A percentile compares a stretch with the other conserved stretches of the same genome.
These are phyloP conservation scores for Trichoderma atroviride DNA, from an alignment of 2,329 filamentous ascomycete species.

Conservation along the genomic window DNA sequence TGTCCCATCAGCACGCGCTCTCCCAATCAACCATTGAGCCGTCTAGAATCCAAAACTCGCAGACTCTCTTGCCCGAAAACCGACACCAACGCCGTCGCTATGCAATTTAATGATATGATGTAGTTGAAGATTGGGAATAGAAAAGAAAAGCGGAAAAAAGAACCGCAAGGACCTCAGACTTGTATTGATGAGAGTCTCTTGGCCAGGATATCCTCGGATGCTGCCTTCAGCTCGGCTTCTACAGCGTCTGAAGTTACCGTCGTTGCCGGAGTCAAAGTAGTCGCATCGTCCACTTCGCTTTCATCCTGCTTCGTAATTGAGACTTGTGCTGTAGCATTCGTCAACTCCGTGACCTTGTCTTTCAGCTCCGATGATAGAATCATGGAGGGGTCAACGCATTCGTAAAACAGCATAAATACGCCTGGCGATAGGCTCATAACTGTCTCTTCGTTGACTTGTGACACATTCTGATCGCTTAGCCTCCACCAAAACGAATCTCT, in stretches of 20 bases:
- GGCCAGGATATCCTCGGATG: neutral
- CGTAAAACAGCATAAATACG: conserved; percentile 98
- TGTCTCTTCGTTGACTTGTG: conserved; percentile 69
- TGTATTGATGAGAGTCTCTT: neutral
- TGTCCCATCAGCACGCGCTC: neutral
- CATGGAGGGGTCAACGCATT: conserved; percentile 63
- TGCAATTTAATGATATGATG: conserved; percentile 27
- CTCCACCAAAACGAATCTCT: conserved; percentile 72
- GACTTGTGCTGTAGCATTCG: conserved; percentile 24
- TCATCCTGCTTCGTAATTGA: conserved; percentile 2
- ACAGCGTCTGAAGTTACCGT: neutral
- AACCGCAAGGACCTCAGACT: neutral
- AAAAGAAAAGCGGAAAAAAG: neutral
- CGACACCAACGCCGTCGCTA: conserved; percentile 36
- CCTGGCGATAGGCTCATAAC: conserved; percentile 73
- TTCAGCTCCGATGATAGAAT: conserved; percentile 44
- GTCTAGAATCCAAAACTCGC: neutral
- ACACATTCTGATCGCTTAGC: conserved; percentile 86
- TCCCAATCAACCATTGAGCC: neutral
- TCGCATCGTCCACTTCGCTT: neutral
- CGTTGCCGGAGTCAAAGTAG: neutral
- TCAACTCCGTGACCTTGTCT: conserved; percentile 31
- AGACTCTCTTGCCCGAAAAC: neutral
- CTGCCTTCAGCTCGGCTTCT: neutral
- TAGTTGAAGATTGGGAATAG: neutral